Percentiles rank a stretch among this genome's conserved stretches.
Evolutionary conservation across 2,329 filamentous ascomycete species (phyloP).

Genomic region (Seiridium cupressi): DNA sequence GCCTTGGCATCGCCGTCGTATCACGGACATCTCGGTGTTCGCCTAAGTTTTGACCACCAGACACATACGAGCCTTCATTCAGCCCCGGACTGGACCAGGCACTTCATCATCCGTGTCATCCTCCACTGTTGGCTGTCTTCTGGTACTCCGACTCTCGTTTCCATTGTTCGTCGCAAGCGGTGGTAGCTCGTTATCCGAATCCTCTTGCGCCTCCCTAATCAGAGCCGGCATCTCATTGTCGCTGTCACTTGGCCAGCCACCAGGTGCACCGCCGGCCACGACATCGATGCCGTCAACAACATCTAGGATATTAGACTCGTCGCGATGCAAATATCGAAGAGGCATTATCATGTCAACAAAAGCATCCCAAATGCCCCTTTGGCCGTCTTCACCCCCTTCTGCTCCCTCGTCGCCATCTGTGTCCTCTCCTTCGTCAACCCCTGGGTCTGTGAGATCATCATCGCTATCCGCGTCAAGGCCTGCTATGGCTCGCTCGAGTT

Average conservation of each 20-base stretch:
- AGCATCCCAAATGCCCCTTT: slow-evolving; percentile 6
- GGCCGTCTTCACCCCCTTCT: not conserved
- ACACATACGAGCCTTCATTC: too few relatives aligned
- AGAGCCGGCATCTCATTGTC: slow-evolving; percentile 8
- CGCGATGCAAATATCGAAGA: not conserved
- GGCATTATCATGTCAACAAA: slow-evolving; percentile 12
- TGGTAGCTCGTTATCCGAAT: slow-evolving; percentile 4
- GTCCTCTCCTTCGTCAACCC: slow-evolving; percentile 7
- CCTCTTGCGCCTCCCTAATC: slow-evolving; percentile 1
- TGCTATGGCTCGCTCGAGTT: slow-evolving; percentile 17
- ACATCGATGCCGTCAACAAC: slow-evolving; percentile 1
- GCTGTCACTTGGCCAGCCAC: slow-evolving; percentile 12
- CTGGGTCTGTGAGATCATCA: not conserved
- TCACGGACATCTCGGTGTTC: not conserved
- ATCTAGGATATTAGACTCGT: too few relatives aligned
- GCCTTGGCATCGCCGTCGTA: not conserved
- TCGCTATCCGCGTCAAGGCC: slow-evolving; percentile 10
- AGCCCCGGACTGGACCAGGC: not conserved
- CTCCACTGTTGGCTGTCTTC: not conserved
- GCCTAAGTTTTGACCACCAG: too few relatives aligned
- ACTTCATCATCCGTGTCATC: not conserved
- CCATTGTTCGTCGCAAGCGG: not conserved
- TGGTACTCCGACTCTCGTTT: not conserved
- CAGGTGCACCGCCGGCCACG: slow-evolving; percentile 7
- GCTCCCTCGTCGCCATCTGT: not conserved